phyloP scores from a whole-genome alignment of 2,329 filamentous ascomycete species.

The Coleophoma cylindrospora region DNA sequence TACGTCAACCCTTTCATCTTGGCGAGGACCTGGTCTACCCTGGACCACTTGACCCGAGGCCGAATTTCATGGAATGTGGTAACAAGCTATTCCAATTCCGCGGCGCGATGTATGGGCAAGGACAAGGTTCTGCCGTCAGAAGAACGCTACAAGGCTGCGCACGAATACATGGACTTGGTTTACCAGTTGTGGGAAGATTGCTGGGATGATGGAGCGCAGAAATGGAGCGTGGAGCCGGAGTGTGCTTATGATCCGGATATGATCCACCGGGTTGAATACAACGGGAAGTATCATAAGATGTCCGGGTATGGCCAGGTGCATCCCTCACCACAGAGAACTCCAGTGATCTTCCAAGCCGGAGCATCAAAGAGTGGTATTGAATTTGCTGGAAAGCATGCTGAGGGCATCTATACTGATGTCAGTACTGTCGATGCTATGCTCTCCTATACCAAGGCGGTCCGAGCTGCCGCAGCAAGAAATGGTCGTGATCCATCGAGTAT shows the following conservation, averaged over 20 bases:
- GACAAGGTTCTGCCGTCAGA: constrained; percentile 55
- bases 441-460: neutral
- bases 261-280: constrained; percentile 48
- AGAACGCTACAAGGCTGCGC: constrained; percentile 31
- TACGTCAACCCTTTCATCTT: constrained; percentile 57
- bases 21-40: constrained; percentile 54
- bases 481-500: constrained; percentile 53
- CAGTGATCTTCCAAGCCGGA: constrained; percentile 64
- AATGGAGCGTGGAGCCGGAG: constrained; percentile 30
- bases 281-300: constrained; percentile 55
- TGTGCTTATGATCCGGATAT: constrained; percentile 53
- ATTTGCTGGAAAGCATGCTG: constrained; percentile 50
- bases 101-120: constrained; percentile 52
- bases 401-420: neutral
- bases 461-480: neutral
- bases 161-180: constrained; percentile 54
- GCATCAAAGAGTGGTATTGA: constrained; percentile 59
- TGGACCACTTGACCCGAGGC: constrained; percentile 61
- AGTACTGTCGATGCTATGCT: neutral
- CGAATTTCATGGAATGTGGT: constrained; percentile 47
- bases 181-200: constrained; percentile 53
- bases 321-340: constrained; percentile 64
- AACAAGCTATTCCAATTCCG: constrained; percentile 60
- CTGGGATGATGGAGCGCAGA: constrained; percentile 62
- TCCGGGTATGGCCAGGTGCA: constrained; percentile 49